Base-by-base conservation (phyloP, 305 asterid genomes). In the Fraxinus nigra region DNA sequence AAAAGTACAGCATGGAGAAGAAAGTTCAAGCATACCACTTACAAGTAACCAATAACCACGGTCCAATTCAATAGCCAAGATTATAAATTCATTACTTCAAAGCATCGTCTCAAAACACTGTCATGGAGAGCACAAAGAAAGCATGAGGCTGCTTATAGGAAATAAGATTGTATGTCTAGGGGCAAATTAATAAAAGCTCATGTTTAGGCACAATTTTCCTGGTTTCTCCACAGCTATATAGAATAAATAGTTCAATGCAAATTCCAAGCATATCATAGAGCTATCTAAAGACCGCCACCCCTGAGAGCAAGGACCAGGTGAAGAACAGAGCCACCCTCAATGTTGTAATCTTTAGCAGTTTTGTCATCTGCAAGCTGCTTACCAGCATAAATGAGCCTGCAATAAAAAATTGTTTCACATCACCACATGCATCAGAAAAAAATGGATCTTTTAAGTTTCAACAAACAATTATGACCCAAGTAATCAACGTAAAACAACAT, bases 321-420 rank as follows among this genome's bases (percentile, higher is more conserved):
- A 87, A 93, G 97, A 82, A 94, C 97, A 67, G 98, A 94, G 80
- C 98, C 98, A 59, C 97, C 97, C 83, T 94, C 97, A 4, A 94
- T 92, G 78, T 93, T 93, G 87, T 93, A 93, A 79, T 94, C 98
- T 83, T 93, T 93, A 0, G 98, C 98, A 7, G 93, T 94, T 80
- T 90, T 94, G 91, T 94, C 98, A 78, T 93, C 97, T 70, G 86
- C 95, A 30, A 92, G 94, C 90, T 93, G 98, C 85, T 93, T 94
- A 7, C 96, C 98, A 40, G 97, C 98, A 82, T 94, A 94, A 48
- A 92, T 94, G 10, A 94, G 93, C 95, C 97, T 94, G 85, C 81
- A 84, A 79, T 9, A 24, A 37, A 69, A 22, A 65, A 65, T 0
- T 26, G n/a, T 9, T 20, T 24, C 72, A 14, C 33, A 63, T 63